Conservation (phyloP, 2,329 filamentous ascomycete species). For the Penicillium sp. region DNA sequence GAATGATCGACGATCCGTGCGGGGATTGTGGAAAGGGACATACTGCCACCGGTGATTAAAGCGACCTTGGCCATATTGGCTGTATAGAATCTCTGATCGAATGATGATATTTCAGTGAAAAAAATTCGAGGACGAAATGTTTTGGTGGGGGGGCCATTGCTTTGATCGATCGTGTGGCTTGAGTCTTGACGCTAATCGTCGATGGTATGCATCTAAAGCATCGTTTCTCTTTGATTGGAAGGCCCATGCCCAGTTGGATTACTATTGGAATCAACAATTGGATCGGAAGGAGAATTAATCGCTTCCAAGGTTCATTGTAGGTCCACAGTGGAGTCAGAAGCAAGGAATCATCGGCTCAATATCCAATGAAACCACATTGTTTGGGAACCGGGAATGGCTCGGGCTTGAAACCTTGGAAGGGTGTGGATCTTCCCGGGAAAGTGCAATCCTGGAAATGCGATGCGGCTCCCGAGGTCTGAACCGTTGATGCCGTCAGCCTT, state of each 20-base stretch:
- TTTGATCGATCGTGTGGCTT: not conserved
- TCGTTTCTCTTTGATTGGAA: not conserved
- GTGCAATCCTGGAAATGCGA: not conserved
- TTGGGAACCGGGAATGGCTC: not conserved
- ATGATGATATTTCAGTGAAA: not conserved
- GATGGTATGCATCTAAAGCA: not conserved
- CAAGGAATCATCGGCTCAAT: not conserved
- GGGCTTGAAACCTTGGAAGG: no score
- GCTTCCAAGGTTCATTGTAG: not conserved
- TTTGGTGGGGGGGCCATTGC: not conserved
- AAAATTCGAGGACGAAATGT: not conserved
- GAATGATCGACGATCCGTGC: not conserved
- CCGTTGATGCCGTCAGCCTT: not conserved
- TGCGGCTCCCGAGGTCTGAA: not conserved
- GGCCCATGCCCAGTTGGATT: not conserved
- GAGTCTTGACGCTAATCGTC: not conserved
- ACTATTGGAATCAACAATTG: not conserved
- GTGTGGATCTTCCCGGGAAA: not conserved
- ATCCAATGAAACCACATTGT: not conserved
- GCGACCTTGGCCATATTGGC: slow-evolving; percentile 5
- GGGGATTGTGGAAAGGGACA: not conserved
- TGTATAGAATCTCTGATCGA: not conserved
- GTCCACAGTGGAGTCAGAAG: not conserved
- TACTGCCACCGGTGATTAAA: slow-evolving; percentile 17
- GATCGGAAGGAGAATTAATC: not conserved